Evolutionary conservation across 2,329 filamentous ascomycete genomes (phyloP).

Genomic region (Chrysosporium keratinophilum): DNA sequence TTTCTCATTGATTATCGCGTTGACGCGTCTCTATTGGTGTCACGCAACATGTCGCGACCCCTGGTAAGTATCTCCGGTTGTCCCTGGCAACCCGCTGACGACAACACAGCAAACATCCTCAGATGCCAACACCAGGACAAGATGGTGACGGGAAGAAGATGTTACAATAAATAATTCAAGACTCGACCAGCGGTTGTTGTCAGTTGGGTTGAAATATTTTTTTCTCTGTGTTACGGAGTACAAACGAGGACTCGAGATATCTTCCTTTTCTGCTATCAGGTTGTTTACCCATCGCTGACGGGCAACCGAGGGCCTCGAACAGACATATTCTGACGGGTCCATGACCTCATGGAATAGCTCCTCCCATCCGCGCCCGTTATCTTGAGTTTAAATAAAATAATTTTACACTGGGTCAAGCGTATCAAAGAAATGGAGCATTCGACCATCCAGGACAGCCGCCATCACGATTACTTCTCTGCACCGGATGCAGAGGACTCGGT

Average conservation of each 20-base stretch:
- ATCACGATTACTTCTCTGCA: not conserved
- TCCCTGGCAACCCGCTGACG: slow-evolving; percentile 10
- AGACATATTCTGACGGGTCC: not conserved
- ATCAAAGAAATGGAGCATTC: not conserved
- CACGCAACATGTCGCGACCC: not conserved
- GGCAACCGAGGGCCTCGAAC: not conserved
- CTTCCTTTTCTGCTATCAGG: not conserved
- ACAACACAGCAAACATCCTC: slow-evolving; percentile 5
- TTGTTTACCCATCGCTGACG: not conserved
- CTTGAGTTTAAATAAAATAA: not conserved
- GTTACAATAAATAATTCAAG: slow-evolving; percentile 1
- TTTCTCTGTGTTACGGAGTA: not conserved
- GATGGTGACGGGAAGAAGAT: not conserved
- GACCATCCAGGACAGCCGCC: not conserved
- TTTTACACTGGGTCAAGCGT: not conserved
- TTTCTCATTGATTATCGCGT: not conserved
- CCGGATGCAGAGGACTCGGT: not conserved
- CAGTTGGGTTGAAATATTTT: no score
- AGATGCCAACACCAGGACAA: not conserved
- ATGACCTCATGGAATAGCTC: slow-evolving; percentile 7
- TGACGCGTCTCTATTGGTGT: not conserved
- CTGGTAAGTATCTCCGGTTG: slow-evolving; percentile 5
- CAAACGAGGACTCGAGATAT: slow-evolving; percentile 1
- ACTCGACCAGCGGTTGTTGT: not conserved
- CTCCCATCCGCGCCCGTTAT: not conserved